Evolutionary conservation across 148 eudicot genomes (phyloP).

Genomic region (Chenopodium quinoa): DNA sequence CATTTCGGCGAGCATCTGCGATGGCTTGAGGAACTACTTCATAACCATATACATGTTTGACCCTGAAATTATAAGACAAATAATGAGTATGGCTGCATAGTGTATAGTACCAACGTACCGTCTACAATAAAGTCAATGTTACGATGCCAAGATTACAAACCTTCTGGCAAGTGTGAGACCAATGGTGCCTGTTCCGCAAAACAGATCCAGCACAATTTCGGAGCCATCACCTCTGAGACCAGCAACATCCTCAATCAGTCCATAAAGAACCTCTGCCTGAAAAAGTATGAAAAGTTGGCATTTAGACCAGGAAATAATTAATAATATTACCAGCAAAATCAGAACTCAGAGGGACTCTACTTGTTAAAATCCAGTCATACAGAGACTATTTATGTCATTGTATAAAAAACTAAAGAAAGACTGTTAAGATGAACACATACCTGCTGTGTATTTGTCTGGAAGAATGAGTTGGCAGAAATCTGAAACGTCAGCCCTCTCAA

Average conservation of each 20-base stretch:
- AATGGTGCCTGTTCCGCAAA: constrained; percentile 98
- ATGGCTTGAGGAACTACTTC: constrained; percentile 95
- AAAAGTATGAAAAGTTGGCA: constrained; percentile 8
- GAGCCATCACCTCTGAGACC: constrained; percentile 89
- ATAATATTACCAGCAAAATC: neutral
- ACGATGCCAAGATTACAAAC: constrained; percentile 26
- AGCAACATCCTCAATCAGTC: constrained; percentile 79
- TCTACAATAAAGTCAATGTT: constrained; percentile 11
- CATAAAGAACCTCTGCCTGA: constrained; percentile 94
- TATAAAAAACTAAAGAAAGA: no score
- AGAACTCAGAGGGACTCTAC: neutral
- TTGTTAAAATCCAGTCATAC: neutral
- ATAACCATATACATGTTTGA: constrained; percentile 80
- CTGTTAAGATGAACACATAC: constrained; percentile 32
- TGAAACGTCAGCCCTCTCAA: constrained; percentile 84
- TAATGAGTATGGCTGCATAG: neutral
- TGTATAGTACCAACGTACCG: neutral
- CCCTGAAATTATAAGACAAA: constrained; percentile 41
- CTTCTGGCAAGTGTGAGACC: constrained; percentile 90
- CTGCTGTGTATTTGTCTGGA: constrained; percentile 94
- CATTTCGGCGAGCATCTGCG: constrained; percentile 75
- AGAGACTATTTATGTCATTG: neutral
- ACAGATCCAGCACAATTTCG: constrained; percentile 86
- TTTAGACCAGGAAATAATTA: neutral
- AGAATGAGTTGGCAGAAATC: constrained; percentile 98